Evolutionary conservation across 139 green algal species (phyloP).

Genomic region (Zygnema circumcarinatum): DNA sequence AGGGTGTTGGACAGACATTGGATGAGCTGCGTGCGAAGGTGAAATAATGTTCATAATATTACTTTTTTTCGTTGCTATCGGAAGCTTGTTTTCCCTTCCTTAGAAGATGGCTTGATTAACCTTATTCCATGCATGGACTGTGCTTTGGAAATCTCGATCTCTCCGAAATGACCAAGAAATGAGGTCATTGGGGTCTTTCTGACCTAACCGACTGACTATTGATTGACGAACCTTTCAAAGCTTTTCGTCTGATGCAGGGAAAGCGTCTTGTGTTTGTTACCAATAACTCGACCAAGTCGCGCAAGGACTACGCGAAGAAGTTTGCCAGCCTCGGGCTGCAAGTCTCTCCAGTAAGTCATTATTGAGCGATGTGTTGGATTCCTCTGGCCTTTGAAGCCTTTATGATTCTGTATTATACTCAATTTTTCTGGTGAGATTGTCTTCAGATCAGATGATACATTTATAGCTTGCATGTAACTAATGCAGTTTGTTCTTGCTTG

Average conservation of each 20-base stretch:
- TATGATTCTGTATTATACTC: conserved; percentile 11
- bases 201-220: too few relatives aligned
- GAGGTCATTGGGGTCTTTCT: too few relatives aligned
- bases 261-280: conserved; percentile 99
- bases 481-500: too few relatives aligned
- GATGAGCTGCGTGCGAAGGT: conserved; percentile 86
- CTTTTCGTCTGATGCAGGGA: too few relatives aligned
- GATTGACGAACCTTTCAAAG: too few relatives aligned
- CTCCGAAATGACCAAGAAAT: too few relatives aligned
- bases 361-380: conserved; percentile 62
- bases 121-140: too few relatives aligned
- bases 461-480: too few relatives aligned
- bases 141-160: too few relatives aligned
- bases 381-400: too few relatives aligned
- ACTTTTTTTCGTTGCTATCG: not conserved
- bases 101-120: too few relatives aligned
- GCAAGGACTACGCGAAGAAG: conserved; percentile 87
- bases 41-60: conserved; percentile 4
- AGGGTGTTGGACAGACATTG: conserved; percentile 95
- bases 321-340: conserved; percentile 92
- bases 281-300: conserved; percentile 99
- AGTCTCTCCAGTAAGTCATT: conserved; percentile 71
- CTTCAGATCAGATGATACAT: too few relatives aligned
- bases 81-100: not conserved
- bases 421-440: conserved; percentile 8